Evolutionary conservation across 2,329 filamentous ascomycete species (phyloP).

Genomic region (Periconia macrospinosa): DNA sequence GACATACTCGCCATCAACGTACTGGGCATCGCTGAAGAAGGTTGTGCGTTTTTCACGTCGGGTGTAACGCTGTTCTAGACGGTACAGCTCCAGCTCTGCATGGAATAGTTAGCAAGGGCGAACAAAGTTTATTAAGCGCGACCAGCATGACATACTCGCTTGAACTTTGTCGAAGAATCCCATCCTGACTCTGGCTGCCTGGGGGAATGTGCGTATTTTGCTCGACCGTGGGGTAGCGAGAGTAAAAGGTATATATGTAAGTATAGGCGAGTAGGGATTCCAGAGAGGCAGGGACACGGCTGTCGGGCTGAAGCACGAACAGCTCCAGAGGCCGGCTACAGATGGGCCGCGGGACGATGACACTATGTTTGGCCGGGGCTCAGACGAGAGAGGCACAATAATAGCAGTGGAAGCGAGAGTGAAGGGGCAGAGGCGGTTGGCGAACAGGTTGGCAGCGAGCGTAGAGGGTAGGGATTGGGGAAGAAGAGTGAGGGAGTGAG

Average conservation of each 20-base stretch:
- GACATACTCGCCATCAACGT: slow-evolving; percentile 94
- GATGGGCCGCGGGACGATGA: too few species aligned
- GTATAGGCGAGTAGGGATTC: slow-evolving; percentile 1
- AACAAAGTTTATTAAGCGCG: background rate
- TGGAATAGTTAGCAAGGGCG: slow-evolving; percentile 6
- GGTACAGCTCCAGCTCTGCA: slow-evolving; percentile 82
- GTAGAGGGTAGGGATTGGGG: background rate
- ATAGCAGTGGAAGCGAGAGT: background rate
- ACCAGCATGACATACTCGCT: slow-evolving; percentile 35
- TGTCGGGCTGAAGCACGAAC: slow-evolving; percentile 24
- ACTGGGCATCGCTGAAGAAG: slow-evolving; percentile 85
- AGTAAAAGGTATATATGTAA: slow-evolving; percentile 21
- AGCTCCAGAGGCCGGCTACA: slow-evolving; percentile 10
- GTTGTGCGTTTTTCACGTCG: slow-evolving; percentile 86
- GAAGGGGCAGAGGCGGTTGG: background rate
- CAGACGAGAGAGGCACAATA: background rate
- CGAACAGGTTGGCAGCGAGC: background rate
- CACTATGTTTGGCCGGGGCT: background rate
- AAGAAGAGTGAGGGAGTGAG: background rate
- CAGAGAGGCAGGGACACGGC: slow-evolving; percentile 18
- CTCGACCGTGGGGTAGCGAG: slow-evolving; percentile 11
- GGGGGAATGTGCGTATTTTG: slow-evolving; percentile 9
- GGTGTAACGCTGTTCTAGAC: slow-evolving; percentile 93
- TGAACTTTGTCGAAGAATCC: slow-evolving; percentile 45
- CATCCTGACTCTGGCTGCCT: slow-evolving; percentile 32